A percentile compares a stretch with the other conserved stretches of the same genome.
Evolutionary conservation across 176 grass and related monocot species (phyloP).

Genomic region (Phyllostachys edulis): DNA sequence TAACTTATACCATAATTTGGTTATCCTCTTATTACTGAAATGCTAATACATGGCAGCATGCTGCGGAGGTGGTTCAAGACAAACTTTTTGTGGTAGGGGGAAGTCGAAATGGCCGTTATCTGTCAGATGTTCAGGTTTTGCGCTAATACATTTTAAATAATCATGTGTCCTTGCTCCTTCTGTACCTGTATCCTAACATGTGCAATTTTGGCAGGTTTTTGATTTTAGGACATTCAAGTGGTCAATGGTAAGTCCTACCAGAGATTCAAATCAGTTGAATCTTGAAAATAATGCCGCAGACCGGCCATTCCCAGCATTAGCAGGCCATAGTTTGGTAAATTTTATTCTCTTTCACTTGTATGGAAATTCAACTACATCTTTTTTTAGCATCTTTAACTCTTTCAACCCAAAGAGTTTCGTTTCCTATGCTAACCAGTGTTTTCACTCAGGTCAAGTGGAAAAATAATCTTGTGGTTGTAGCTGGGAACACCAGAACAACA

Average conservation of each 20-base stretch:
- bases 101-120: constrained; percentile 85
- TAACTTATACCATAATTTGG: not conserved
- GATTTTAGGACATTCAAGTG: constrained; percentile 84
- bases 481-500: constrained; percentile 62
- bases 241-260: constrained; percentile 52
- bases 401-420: not conserved
- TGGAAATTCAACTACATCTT: not conserved
- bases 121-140: constrained; percentile 80
- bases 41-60: constrained; percentile 58
- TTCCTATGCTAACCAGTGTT: constrained; percentile 15
- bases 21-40: not conserved
- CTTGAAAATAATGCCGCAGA: constrained; percentile 41
- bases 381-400: not conserved
- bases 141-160: not conserved
- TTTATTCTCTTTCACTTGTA: not conserved
- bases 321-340: constrained; percentile 84
- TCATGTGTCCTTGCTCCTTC: not conserved
- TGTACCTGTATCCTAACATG: not conserved
- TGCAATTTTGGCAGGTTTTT: constrained; percentile 55
- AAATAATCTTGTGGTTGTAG: constrained; percentile 70
- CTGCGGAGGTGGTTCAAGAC: constrained; percentile 69
- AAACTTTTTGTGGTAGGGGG: constrained; percentile 86
- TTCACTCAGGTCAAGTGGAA: constrained; percentile 73
- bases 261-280: constrained; percentile 44
- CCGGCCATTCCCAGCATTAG: constrained; percentile 57